Evolutionary conservation across 495 filamentous ascomycete genomes (phyloP).

Genomic region (Hypoxylon fragiforme): DNA sequence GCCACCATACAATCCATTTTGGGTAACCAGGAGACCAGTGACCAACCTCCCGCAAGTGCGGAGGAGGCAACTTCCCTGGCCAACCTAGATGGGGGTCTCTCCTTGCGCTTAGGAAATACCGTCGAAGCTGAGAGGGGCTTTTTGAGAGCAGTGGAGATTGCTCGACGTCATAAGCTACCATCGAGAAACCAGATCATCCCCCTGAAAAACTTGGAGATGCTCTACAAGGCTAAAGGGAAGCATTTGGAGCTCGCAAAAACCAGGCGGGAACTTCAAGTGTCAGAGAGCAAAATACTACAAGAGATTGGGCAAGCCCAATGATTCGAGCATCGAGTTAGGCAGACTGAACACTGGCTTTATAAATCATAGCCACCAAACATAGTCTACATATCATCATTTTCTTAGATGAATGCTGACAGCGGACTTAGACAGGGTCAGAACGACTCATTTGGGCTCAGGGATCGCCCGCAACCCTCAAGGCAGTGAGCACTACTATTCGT

Average conservation of each 20-base stretch:
- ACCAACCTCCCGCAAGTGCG: constrained; percentile 2
- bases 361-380: no score
- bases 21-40: neutral
- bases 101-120: constrained; percentile 1
- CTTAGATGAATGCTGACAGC: constrained; percentile 3
- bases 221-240: constrained; percentile 2
- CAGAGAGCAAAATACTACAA: constrained; percentile 2
- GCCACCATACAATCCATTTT: constrained; percentile 7
- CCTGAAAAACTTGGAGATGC: constrained; percentile 1
- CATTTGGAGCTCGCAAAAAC: neutral
- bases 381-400: neutral
- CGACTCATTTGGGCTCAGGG: constrained; percentile 90
- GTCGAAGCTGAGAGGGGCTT: constrained; percentile 1
- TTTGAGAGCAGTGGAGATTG: neutral
- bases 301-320: no score
- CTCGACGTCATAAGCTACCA: neutral
- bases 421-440: constrained; percentile 71
- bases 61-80: constrained; percentile 7
- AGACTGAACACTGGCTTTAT: no score
- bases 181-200: constrained; percentile 5
- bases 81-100: constrained; percentile 1
- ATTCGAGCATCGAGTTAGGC: no score
- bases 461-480: constrained; percentile 75
- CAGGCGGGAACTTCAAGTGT: neutral
- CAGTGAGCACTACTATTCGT: constrained; percentile 77